These are phyloP conservation scores for Pichia sp. DNA, from an alignment of 1,139 yeast species.

Conservation along the genomic window DNA sequence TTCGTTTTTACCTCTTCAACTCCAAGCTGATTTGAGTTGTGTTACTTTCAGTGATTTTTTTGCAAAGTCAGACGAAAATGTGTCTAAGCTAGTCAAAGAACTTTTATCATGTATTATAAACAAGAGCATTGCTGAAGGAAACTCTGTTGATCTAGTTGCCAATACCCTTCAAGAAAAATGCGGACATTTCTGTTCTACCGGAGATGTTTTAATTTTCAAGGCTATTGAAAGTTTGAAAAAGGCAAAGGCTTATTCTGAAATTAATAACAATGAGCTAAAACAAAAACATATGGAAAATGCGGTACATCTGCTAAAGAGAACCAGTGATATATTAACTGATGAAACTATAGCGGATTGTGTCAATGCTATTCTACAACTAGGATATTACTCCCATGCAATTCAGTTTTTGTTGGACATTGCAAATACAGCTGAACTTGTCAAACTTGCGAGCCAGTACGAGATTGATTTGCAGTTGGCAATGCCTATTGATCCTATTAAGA, in stretches of 20 bases:
- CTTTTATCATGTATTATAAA: conserved; percentile 83
- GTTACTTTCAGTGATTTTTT: conserved; percentile 71
- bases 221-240: conserved; percentile 87
- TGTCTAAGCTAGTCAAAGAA: conserved; percentile 74
- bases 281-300: conserved; percentile 61
- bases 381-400: conserved; percentile 79
- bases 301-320: conserved; percentile 67
- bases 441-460: conserved; percentile 47
- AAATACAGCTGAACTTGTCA: conserved; percentile 54
- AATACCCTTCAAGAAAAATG: conserved; percentile 85
- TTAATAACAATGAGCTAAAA: conserved; percentile 64
- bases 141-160: conserved; percentile 85
- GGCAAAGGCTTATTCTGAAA: conserved; percentile 68
- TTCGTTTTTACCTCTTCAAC: conserved; percentile 55
- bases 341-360: conserved; percentile 81
- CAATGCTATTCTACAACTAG: conserved; percentile 66
- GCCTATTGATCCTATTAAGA: conserved; percentile 20
- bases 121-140: conserved; percentile 84
- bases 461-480: conserved; percentile 34
- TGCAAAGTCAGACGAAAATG: conserved; percentile 50
- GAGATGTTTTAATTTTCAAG: conserved; percentile 87
- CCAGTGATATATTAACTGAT: conserved; percentile 61
- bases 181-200: conserved; percentile 90
- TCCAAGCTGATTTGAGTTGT: conserved; percentile 60
- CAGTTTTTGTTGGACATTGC: conserved; percentile 77